Evolutionary conservation across 441 rosid species (phyloP).

Genomic region (Populus tomentosa): DNA sequence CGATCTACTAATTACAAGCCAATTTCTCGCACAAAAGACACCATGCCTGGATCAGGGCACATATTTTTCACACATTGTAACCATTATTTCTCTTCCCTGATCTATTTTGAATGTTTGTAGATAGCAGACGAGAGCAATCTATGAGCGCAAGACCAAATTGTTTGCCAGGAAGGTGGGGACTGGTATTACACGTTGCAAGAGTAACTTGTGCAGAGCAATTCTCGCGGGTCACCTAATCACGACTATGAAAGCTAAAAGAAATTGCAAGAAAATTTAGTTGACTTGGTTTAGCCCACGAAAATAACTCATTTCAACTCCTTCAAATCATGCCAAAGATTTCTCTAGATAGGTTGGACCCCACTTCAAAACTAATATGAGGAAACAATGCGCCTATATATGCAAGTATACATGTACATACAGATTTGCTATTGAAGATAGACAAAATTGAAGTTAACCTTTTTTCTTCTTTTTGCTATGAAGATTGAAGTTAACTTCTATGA

Average conservation of each 20-base stretch:
- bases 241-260: constrained; percentile 29
- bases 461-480: no score
- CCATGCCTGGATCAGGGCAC: constrained; percentile 10
- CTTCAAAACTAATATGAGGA: not conserved
- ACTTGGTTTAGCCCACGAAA: constrained; percentile 11
- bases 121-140: not conserved
- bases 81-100: not conserved
- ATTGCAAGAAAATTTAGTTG: constrained; percentile 40
- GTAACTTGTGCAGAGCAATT: constrained; percentile 29
- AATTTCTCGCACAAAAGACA: constrained; percentile 20
- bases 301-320: constrained; percentile 1
- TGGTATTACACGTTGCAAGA: constrained; percentile 20
- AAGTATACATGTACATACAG: no score
- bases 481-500: no score
- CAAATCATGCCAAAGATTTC: not conserved
- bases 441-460: no score
- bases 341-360: not conserved
- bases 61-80: not conserved
- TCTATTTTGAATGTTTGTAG: not conserved
- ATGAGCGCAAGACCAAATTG: not conserved
- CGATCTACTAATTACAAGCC: constrained; percentile 18
- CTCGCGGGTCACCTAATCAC: constrained; percentile 60
- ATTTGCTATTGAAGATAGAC: no score
- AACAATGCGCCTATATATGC: no score
- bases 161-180: constrained; percentile 23